Conservation (phyloP, 164 flowering plant genomes). For the Stephania yunnanensis region DNA sequence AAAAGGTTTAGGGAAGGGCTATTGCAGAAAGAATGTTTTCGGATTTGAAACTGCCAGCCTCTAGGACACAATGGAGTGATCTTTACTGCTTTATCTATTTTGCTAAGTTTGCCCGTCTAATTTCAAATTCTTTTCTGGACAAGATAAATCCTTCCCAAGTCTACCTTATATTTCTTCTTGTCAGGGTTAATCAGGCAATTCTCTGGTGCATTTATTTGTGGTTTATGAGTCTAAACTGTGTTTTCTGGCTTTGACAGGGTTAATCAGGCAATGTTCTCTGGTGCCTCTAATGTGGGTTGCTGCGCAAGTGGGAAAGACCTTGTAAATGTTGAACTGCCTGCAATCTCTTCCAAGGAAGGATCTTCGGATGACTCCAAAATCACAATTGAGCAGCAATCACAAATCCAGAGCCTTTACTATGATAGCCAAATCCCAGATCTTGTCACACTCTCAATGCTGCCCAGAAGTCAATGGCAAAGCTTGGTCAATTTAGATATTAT, state of each 20-base stretch:
- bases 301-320: slow-evolving; percentile 78
- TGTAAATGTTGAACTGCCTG: slow-evolving; percentile 62
- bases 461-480: slow-evolving; percentile 97
- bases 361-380: slow-evolving; percentile 31
- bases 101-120: no score
- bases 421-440: slow-evolving; percentile 70
- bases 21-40: no score
- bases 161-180: not conserved
- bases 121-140: not conserved
- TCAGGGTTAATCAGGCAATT: not conserved
- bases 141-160: not conserved
- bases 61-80: no score
- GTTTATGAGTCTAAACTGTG: not conserved
- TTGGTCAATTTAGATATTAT: slow-evolving; percentile 84
- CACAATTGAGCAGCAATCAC: slow-evolving; percentile 12
- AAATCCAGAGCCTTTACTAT: slow-evolving; percentile 18
- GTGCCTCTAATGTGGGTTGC: slow-evolving; percentile 45
- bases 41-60: no score
- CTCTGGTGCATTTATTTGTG: not conserved
- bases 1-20: no score
- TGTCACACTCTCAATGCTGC: slow-evolving; percentile 89
- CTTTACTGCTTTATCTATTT: no score
- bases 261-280: slow-evolving; percentile 83
- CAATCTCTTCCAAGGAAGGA: slow-evolving; percentile 44
- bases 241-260: slow-evolving; percentile 44